Evolutionary conservation across 768 basidiomycete genomes (phyloP).

Genomic region (Megacollybia marginata): DNA sequence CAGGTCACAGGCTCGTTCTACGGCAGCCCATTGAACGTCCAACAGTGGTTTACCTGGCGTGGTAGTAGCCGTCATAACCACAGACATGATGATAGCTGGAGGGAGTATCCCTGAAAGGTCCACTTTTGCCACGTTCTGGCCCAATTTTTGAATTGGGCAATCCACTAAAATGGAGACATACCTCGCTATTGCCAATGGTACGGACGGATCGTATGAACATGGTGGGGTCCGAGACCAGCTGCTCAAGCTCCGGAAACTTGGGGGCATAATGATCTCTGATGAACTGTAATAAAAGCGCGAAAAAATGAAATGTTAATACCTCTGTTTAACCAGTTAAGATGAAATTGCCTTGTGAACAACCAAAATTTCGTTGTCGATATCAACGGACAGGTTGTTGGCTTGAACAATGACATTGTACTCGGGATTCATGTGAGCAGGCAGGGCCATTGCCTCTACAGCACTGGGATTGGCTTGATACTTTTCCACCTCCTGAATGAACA

Average conservation of each 20-base stretch:
- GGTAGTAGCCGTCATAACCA: slow-evolving; percentile 91
- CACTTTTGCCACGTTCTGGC: slow-evolving; percentile 81
- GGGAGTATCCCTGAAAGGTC: slow-evolving; percentile 75
- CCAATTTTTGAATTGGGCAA: background rate
- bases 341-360: slow-evolving; percentile 82
- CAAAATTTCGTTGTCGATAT: slow-evolving; percentile 96
- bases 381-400: slow-evolving; percentile 96
- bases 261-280: slow-evolving; percentile 95
- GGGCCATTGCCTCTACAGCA: slow-evolving; percentile 67
- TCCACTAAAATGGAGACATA: slow-evolving; percentile 16
- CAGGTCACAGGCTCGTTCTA: slow-evolving; percentile 82
- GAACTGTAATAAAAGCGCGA: slow-evolving; percentile 47
- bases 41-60: slow-evolving; percentile 70
- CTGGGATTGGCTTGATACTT: slow-evolving; percentile 79
- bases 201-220: slow-evolving; percentile 92
- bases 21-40: slow-evolving; percentile 68
- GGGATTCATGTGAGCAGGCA: slow-evolving; percentile 82
- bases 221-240: slow-evolving; percentile 84
- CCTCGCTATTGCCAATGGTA: slow-evolving; percentile 78
- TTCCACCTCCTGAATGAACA: slow-evolving; percentile 66
- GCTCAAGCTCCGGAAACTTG: slow-evolving; percentile 95
- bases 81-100: slow-evolving; percentile 89
- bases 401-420: slow-evolving; percentile 96
- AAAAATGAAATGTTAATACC: slow-evolving; percentile 13
- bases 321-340: background rate